Evolutionary conservation across 257 asterid species (phyloP).

Genomic region (Apocynum venetum): DNA sequence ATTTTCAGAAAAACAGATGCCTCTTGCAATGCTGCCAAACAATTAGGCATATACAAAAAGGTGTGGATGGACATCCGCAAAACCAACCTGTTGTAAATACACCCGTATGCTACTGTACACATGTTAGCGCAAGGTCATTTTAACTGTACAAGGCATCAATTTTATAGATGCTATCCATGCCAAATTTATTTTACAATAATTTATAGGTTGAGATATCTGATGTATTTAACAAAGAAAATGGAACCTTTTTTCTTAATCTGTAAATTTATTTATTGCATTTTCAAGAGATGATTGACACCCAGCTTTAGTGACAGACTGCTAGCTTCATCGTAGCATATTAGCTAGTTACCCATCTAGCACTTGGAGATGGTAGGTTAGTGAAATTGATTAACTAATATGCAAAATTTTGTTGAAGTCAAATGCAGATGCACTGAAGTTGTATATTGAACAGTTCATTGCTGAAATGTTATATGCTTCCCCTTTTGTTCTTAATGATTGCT

Average conservation of each 20-base stretch:
- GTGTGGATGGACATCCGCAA: neutral
- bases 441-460: neutral
- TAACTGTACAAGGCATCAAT: neutral
- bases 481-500: neutral
- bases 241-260: neutral
- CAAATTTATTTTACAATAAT: neutral
- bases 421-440: neutral
- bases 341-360: neutral
- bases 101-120: neutral
- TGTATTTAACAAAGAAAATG: neutral
- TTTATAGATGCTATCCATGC: neutral
- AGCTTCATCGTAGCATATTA: neutral
- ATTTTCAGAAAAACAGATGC: neutral
- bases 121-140: neutral
- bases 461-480: neutral
- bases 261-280: neutral
- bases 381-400: neutral
- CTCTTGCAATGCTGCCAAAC: neutral
- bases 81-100: constrained; percentile 10
- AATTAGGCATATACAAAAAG: neutral
- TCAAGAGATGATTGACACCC: neutral
- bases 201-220: neutral
- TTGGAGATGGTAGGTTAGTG: neutral
- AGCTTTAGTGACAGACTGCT: neutral
- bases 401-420: neutral